Conservation (phyloP, 495 filamentous ascomycete species). For the Aspergillus egyptiacus region DNA sequence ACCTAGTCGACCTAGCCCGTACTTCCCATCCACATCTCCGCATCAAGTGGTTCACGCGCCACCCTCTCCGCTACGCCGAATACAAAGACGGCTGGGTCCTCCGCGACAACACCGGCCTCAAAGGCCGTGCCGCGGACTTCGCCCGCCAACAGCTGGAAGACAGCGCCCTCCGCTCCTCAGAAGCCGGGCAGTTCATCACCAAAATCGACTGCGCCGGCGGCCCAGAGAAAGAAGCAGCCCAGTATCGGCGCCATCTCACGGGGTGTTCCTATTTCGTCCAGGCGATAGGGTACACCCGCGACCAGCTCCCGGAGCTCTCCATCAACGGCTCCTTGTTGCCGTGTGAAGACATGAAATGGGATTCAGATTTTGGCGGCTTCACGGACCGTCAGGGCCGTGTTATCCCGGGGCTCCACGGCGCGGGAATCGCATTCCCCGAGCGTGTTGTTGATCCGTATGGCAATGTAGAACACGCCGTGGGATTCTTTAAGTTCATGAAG, state of each 20-base stretch:
- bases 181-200: conserved; percentile 43
- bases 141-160: conserved; percentile 52
- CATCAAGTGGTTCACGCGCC: conserved; percentile 57
- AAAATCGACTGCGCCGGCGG: conserved; percentile 45
- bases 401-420: conserved; percentile 49
- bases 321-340: conserved; percentile 23
- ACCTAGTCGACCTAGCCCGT: conserved; percentile 48
- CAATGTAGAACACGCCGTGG: conserved; percentile 57
- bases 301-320: conserved; percentile 41
- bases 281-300: conserved; percentile 49
- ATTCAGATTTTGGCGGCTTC: conserved; percentile 47
- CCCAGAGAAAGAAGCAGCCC: conserved; percentile 28
- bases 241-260: conserved; percentile 41
- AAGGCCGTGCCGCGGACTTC: conserved; percentile 55
- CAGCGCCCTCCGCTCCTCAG: conserved; percentile 37
- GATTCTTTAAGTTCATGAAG: conserved; percentile 60
- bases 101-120: conserved; percentile 58
- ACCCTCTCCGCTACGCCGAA: conserved; percentile 54
- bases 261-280: conserved; percentile 47
- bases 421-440: conserved; percentile 58
- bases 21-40: conserved; percentile 46
- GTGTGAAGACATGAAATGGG: conserved; percentile 33
- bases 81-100: conserved; percentile 57
- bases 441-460: conserved; percentile 53
- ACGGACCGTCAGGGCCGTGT: conserved; percentile 27